These are phyloP conservation scores for Candida saitoana DNA, from an alignment of 805 yeast genomes.

Conservation along the genomic window DNA sequence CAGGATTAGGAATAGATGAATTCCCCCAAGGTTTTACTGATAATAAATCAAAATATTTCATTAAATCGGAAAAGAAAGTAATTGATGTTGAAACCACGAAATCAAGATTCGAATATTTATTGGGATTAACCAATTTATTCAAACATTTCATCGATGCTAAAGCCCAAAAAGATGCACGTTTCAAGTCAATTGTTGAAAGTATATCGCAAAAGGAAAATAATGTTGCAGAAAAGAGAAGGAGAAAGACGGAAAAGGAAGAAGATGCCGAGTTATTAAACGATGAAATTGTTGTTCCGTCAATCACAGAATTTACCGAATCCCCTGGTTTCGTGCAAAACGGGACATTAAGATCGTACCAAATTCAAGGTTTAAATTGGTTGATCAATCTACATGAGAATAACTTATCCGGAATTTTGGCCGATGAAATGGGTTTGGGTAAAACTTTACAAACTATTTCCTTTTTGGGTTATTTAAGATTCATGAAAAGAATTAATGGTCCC, in stretches of 20 bases:
- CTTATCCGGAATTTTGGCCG: constrained; percentile 74
- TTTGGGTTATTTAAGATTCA: constrained; percentile 64
- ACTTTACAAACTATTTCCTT: constrained; percentile 77
- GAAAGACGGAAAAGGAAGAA: constrained; percentile 75
- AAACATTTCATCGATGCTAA: constrained; percentile 62
- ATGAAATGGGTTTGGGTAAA: constrained; percentile 84
- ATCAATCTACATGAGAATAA: constrained; percentile 63
- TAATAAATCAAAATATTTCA: constrained; percentile 26
- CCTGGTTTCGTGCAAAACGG: constrained; percentile 53
- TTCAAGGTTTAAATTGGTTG: constrained; percentile 80
- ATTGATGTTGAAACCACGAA: constrained; percentile 57
- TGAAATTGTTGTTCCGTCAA: constrained; percentile 32
- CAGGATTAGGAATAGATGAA: constrained; percentile 11
- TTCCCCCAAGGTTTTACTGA: constrained; percentile 6
- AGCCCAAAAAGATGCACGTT: constrained; percentile 55
- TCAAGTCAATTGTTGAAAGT: constrained; percentile 47
- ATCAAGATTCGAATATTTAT: constrained; percentile 58
- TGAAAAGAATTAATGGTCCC: constrained; percentile 62
- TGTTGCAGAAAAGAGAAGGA: constrained; percentile 35
- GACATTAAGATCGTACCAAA: constrained; percentile 64
- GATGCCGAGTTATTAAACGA: constrained; percentile 71
- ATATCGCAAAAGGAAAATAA: constrained; percentile 17
- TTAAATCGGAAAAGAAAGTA: constrained; percentile 28
- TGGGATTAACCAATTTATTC: constrained; percentile 63
- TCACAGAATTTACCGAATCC: constrained; percentile 48